phyloP scores from a whole-genome alignment of 73 alveolate genomes.

The Paramecium biaurelia region DNA sequence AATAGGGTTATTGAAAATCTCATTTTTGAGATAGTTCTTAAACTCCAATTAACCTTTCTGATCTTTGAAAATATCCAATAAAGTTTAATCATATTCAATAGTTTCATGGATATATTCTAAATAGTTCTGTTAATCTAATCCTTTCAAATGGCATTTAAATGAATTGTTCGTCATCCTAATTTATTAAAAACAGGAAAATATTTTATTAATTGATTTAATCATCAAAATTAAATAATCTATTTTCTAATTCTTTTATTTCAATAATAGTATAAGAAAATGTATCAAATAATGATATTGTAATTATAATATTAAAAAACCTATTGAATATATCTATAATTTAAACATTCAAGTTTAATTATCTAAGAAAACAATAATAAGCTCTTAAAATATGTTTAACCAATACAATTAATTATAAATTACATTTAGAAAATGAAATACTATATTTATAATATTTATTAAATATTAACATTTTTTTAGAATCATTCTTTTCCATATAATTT shows the following conservation, averaged over 20 bases:
- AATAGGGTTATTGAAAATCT: background rate
- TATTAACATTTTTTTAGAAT: background rate
- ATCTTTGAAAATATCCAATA: background rate
- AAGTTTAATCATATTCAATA: background rate
- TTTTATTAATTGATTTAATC: background rate
- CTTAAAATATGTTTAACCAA: too few species aligned
- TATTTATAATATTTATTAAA: background rate
- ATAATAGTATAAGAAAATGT: too few species aligned
- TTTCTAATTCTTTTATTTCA: too few species aligned
- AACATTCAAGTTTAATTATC: too few species aligned
- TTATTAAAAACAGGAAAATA: background rate
- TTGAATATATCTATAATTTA: too few species aligned
- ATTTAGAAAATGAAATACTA: too few species aligned
- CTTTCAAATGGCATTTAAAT: background rate
- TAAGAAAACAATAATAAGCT: too few species aligned
- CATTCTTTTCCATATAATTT: background rate
- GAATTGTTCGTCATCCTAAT: background rate
- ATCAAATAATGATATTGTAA: too few species aligned
- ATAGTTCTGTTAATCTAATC: background rate
- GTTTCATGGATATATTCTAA: background rate
- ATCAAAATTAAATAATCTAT: background rate
- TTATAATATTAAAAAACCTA: too few species aligned
- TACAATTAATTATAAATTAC: too few species aligned
- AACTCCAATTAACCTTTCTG: background rate
- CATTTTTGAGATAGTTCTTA: background rate